Evolutionary conservation across 139 green algal species (phyloP).

Genomic region (Pseudopediastrum boryanum): DNA sequence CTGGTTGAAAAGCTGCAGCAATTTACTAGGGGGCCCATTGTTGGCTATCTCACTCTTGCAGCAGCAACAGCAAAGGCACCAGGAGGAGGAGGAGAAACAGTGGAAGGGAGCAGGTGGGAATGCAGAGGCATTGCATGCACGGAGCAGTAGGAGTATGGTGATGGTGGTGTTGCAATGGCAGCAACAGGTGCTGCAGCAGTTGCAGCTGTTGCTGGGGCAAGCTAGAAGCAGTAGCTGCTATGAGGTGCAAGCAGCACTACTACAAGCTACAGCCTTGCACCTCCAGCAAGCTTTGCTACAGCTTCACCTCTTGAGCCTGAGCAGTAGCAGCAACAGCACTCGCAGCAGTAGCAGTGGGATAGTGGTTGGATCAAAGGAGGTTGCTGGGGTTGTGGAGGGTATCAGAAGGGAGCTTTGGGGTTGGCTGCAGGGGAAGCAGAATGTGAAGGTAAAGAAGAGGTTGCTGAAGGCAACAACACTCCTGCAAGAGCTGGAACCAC

Average conservation of each 20-base stretch:
- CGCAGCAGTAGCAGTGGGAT: conserved; percentile 41
- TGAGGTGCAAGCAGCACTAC: conserved; percentile 59
- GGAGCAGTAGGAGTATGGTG: neutral
- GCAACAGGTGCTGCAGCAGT: neutral
- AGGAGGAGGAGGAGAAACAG: too few species aligned
- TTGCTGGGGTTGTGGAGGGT: neutral
- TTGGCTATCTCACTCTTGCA: too few species aligned
- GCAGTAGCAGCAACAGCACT: conserved; percentile 35
- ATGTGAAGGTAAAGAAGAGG: conserved; percentile 31
- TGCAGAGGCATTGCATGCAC: too few species aligned
- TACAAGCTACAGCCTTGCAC: conserved; percentile 53
- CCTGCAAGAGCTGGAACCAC: neutral
- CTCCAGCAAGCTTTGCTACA: conserved; percentile 13
- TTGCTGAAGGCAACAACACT: neutral
- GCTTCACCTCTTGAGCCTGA: conserved; percentile 20
- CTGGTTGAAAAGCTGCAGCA: too few species aligned
- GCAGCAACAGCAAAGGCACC: too few species aligned
- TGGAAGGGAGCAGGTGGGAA: too few species aligned
- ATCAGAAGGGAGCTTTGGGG: conserved; percentile 16
- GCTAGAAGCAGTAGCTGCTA: conserved; percentile 47
- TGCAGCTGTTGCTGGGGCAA: conserved; percentile 29
- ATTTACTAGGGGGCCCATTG: too few species aligned
- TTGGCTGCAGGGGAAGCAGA: conserved; percentile 5
- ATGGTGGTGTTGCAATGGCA: neutral
- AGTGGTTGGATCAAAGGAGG: neutral